phyloP scores from a whole-genome alignment of 768 basidiomycete genomes.

The Trametes punicea region DNA sequence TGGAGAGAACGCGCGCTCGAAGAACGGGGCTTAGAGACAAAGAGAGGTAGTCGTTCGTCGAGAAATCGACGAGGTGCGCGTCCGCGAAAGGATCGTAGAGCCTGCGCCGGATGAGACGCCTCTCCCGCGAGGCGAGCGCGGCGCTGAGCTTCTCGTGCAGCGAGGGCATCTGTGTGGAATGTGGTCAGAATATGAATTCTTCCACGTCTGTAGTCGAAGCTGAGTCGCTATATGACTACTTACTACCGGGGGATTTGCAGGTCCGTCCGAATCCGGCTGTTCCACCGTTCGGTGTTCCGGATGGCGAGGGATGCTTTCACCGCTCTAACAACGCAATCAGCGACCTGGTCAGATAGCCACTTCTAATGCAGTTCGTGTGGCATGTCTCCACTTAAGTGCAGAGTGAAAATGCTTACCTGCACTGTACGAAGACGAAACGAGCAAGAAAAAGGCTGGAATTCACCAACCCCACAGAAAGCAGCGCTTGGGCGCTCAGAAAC shows the following conservation, averaged over 20 bases:
- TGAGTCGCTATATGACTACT: too few species aligned
- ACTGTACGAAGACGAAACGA: too few species aligned
- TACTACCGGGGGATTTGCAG: neutral
- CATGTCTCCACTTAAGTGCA: too few species aligned
- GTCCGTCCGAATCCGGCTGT: neutral
- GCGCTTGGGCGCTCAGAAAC: neutral
- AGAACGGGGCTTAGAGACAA: constrained; percentile 59
- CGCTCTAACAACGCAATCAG: neutral
- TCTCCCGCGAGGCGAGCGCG: constrained; percentile 61
- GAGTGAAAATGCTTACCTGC: neutral
- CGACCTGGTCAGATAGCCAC: neutral
- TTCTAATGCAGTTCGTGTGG: too few species aligned
- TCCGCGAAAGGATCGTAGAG: constrained; percentile 55
- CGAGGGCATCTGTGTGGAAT: constrained; percentile 8
- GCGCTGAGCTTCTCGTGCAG: constrained; percentile 41
- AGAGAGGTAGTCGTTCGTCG: constrained; percentile 93
- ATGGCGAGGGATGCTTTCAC: neutral
- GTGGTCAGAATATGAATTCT: neutral
- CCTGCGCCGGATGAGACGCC: constrained; percentile 64
- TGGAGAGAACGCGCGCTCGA: constrained; percentile 54
- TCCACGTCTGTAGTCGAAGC: too few species aligned
- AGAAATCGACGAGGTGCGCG: constrained; percentile 58
- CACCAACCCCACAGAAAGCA: neutral
- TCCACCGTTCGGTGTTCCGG: too few species aligned
- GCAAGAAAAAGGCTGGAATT: neutral